phyloP scores from a whole-genome alignment of 2,329 filamentous ascomycete species.

The Calonectria crousiana region DNA sequence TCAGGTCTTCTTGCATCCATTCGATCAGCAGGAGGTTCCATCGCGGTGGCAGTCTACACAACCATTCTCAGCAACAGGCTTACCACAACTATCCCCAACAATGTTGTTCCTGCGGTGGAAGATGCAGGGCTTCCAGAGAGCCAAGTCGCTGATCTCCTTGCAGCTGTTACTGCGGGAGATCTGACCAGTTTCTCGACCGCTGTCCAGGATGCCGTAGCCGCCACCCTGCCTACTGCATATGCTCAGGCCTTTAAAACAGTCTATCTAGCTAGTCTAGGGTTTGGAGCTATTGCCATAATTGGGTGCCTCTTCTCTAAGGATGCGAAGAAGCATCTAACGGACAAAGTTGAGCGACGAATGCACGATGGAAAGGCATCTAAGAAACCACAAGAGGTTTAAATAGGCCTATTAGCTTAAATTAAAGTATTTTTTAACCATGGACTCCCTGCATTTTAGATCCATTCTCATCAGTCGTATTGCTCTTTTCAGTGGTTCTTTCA shows the following conservation, averaged over 20 bases:
- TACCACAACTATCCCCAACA: slow-evolving; percentile 48
- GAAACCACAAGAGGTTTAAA: slow-evolving; percentile 13
- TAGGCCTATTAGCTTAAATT: background rate
- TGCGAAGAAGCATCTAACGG: slow-evolving; percentile 49
- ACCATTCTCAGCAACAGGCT: slow-evolving; percentile 54
- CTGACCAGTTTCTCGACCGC: slow-evolving; percentile 48
- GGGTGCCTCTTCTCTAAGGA: slow-evolving; percentile 51
- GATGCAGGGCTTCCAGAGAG: slow-evolving; percentile 51
- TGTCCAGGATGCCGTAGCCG: slow-evolving; percentile 47
- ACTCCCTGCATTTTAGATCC: background rate
- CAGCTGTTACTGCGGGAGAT: slow-evolving; percentile 45
- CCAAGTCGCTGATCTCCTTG: slow-evolving; percentile 48
- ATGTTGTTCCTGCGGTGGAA: slow-evolving; percentile 50
- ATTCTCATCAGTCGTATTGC: background rate
- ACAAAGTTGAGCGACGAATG: slow-evolving; percentile 52
- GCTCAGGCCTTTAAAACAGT: slow-evolving; percentile 56
- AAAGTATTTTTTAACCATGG: background rate
- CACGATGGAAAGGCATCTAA: slow-evolving; percentile 27
- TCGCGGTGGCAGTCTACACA: slow-evolving; percentile 55
- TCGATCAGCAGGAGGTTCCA: slow-evolving; percentile 51
- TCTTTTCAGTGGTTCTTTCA: background rate
- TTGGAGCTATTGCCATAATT: slow-evolving; percentile 52
- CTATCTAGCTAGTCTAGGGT: slow-evolving; percentile 53
- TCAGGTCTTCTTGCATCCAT: slow-evolving; percentile 55
- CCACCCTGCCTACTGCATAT: slow-evolving; percentile 48